phyloP scores from a whole-genome alignment of 257 asterid species.

The Mitragyna speciosa region DNA sequence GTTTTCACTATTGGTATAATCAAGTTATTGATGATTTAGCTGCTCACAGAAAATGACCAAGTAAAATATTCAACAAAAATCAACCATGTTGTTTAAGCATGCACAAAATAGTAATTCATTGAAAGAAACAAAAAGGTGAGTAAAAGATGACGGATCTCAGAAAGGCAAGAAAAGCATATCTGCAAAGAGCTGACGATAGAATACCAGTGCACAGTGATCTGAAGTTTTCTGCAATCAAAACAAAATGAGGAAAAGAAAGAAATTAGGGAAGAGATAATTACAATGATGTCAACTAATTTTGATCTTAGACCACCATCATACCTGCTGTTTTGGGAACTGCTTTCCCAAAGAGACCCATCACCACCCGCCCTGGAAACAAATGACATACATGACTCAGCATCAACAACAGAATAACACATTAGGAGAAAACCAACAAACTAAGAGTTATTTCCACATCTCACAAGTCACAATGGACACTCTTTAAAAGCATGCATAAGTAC shows the following conservation, averaged over 20 bases:
- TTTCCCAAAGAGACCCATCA: constrained; percentile 91
- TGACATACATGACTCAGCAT: neutral
- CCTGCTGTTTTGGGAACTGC: constrained; percentile 97
- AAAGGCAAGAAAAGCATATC: neutral
- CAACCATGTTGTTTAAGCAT: neutral
- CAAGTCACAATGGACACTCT: too few relatives aligned
- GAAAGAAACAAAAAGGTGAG: neutral
- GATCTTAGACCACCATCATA: constrained; percentile 29
- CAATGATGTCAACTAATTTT: constrained; percentile 6
- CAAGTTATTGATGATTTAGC: neutral
- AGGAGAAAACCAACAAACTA: neutral
- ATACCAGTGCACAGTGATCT: constrained; percentile 94
- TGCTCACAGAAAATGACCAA: neutral
- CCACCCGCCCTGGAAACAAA: constrained; percentile 67
- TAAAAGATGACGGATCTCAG: neutral
- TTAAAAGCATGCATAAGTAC: neutral
- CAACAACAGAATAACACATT: neutral
- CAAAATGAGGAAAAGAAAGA: constrained; percentile 19
- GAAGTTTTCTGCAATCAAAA: constrained; percentile 72
- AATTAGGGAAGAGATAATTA: neutral
- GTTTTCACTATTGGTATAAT: neutral
- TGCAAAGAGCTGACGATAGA: neutral
- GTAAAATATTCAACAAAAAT: neutral
- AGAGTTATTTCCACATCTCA: neutral
- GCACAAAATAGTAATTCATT: neutral